These are phyloP conservation scores for Cutaneotrichosporon cavernicola DNA, from an alignment of 1,284 basidiomycete genomes.

Conservation along the genomic window DNA sequence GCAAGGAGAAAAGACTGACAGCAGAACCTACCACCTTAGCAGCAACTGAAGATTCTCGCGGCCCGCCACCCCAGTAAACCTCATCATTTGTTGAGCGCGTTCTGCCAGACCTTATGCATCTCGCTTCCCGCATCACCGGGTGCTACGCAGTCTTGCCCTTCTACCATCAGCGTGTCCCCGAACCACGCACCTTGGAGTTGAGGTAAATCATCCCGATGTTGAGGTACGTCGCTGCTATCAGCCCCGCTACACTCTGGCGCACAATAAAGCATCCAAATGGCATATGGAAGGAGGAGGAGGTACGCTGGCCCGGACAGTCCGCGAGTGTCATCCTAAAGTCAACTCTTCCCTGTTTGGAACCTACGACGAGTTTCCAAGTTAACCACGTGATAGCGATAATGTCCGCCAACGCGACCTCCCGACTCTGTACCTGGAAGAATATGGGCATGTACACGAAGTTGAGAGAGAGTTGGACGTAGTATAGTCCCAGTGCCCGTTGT, in stretches of 20 bases:
- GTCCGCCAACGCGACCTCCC: neutral
- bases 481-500: neutral
- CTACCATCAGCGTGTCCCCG: neutral
- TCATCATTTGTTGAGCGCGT: no score
- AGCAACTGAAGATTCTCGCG: neutral
- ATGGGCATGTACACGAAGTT: slow-evolving; percentile 15
- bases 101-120: neutral
- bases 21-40: neutral
- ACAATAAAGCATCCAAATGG: slow-evolving; percentile 1
- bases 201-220: neutral
- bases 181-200: slow-evolving; percentile 5
- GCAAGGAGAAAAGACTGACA: no score
- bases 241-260: neutral
- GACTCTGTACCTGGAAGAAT: slow-evolving; percentile 7
- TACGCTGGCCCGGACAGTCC: neutral
- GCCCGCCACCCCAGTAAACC: no score
- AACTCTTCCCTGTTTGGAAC: neutral
- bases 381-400: neutral
- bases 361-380: neutral
- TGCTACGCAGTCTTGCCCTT: slow-evolving; percentile 3
- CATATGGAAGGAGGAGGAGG: neutral
- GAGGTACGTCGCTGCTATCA: slow-evolving; percentile 10
- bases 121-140: neutral
- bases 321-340: neutral
- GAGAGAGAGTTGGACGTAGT: slow-evolving; percentile 12